Evolutionary conservation across 1,139 yeast genomes (phyloP).

Genomic region (Saccharomyces hybrid): DNA sequence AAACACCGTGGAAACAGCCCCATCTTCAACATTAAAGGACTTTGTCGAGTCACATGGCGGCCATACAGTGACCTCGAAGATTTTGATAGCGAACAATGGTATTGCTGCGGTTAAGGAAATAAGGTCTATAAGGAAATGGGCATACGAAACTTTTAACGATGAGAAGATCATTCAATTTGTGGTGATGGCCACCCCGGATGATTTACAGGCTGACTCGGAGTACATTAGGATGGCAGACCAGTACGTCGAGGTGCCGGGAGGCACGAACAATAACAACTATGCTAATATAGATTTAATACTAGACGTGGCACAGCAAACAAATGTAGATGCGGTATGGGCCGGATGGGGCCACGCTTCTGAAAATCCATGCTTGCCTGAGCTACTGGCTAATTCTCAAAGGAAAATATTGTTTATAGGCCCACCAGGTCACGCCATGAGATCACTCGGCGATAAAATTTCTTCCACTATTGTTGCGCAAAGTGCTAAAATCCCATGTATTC

Average conservation of each 20-base stretch:
- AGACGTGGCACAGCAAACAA: conserved; percentile 91
- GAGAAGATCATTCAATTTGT: conserved; percentile 90
- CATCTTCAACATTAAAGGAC: conserved; percentile 60
- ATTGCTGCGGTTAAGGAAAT: conserved; percentile 98
- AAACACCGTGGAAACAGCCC: conserved; percentile 56
- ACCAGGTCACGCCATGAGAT: too few species aligned
- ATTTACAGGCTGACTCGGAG: conserved; percentile 91
- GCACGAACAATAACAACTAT: conserved; percentile 94
- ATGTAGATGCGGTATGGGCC: conserved; percentile 98
- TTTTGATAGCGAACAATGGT: conserved; percentile 95
- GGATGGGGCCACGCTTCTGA: conserved; percentile 99
- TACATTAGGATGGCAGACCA: conserved; percentile 99
- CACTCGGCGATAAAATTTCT: too few species aligned
- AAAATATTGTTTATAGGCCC: too few species aligned
- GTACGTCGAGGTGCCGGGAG: conserved; percentile 97
- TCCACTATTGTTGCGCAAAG: too few species aligned
- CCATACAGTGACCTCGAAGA: conserved; percentile 85
- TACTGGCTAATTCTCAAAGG: conserved; percentile 44
- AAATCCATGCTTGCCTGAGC: conserved; percentile 89
- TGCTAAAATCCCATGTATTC: too few species aligned
- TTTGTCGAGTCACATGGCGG: conserved; percentile 84
- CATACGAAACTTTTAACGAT: conserved; percentile 94
- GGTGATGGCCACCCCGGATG: conserved; percentile 99
- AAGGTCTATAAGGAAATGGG: conserved; percentile 96
- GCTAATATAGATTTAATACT: conserved; percentile 96